Evolutionary conservation across 2,329 filamentous ascomycete genomes (phyloP).

Genomic region (Microsporum audouinii): DNA sequence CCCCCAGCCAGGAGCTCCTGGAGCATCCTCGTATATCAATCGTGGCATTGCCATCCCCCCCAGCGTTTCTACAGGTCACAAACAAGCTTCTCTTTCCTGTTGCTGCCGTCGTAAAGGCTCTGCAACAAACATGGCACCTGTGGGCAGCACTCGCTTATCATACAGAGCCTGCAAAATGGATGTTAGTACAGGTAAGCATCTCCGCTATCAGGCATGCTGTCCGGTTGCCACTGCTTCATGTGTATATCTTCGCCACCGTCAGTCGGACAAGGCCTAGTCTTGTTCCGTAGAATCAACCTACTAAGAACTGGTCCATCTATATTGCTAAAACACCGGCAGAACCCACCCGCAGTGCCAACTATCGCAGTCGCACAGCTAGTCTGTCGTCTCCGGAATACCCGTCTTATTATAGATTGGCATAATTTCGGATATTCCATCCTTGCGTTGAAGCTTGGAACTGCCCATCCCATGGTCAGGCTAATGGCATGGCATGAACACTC

Average conservation of each 20-base stretch:
- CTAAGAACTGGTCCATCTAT: neutral
- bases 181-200: slow-evolving; percentile 60
- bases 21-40: slow-evolving; percentile 59
- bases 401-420: slow-evolving; percentile 91
- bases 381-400: slow-evolving; percentile 65
- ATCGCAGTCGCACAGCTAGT: slow-evolving; percentile 63
- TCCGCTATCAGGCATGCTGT: neutral
- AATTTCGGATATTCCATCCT: slow-evolving; percentile 97
- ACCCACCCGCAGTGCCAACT: slow-evolving; percentile 89
- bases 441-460: slow-evolving; percentile 49
- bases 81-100: slow-evolving; percentile 65
- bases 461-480: slow-evolving; percentile 64
- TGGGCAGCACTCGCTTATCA: slow-evolving; percentile 62
- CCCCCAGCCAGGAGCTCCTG: slow-evolving; percentile 65
- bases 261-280: neutral
- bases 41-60: slow-evolving; percentile 57
- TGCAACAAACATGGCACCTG: slow-evolving; percentile 67
- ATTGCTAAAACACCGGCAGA: slow-evolving; percentile 40
- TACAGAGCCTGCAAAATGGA: slow-evolving; percentile 65
- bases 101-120: slow-evolving; percentile 68
- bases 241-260: neutral
- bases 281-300: neutral
- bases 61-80: slow-evolving; percentile 53
- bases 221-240: neutral
- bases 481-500: slow-evolving; percentile 66